Evolutionary conservation across 371 early-diverging fungal species (phyloP).

Genomic region (Mucor racemosus): DNA sequence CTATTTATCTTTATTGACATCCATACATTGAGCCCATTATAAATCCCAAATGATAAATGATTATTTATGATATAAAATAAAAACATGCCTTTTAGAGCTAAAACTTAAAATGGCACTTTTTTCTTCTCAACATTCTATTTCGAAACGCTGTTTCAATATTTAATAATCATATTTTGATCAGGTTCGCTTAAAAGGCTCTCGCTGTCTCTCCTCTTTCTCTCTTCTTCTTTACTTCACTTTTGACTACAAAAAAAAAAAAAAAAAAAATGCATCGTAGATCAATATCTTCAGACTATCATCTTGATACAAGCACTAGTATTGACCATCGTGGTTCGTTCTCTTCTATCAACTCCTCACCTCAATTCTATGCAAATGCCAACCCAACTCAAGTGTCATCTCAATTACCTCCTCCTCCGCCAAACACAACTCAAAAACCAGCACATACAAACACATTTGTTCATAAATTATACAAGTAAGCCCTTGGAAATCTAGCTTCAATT

Average conservation of each 20-base stretch:
- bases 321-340: conserved; percentile 9
- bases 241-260: neutral
- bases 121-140: conserved; percentile 13
- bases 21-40: too few relatives aligned
- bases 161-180: neutral
- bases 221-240: neutral
- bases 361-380: conserved; percentile 1
- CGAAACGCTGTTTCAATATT: conserved; percentile 11
- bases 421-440: conserved; percentile 30
- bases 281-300: conserved; percentile 17
- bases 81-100: conserved; percentile 4
- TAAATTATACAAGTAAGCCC: conserved; percentile 50
- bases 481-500: conserved; percentile 25
- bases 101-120: neutral
- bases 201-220: conserved; percentile 8
- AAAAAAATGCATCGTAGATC: conserved; percentile 22
- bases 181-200: conserved; percentile 19
- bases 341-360: neutral
- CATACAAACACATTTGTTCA: conserved; percentile 51
- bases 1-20: neutral
- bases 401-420: conserved; percentile 35
- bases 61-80: neutral
- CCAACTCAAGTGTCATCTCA: neutral
- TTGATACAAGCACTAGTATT: conserved; percentile 11
- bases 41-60: neutral